phyloP scores from a whole-genome alignment of 1,139 yeast genomes.

The Pichia sp. region DNA sequence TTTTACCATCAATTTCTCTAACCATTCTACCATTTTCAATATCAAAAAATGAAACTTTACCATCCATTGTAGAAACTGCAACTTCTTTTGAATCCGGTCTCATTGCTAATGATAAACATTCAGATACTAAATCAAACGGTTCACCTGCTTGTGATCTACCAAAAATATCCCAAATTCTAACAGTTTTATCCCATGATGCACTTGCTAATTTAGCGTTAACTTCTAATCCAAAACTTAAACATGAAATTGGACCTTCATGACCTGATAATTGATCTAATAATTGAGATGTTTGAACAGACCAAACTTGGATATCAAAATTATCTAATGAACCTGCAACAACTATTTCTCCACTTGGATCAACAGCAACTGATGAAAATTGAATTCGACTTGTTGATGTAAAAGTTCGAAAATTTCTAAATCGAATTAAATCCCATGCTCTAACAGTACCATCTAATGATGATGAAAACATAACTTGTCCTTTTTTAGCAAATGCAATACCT shows the following conservation, averaged over 20 bases:
- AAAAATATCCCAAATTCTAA: constrained; percentile 88
- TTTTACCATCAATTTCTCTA: constrained; percentile 79
- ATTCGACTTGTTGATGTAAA: constrained; percentile 87
- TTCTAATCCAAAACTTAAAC: constrained; percentile 79
- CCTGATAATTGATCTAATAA: constrained; percentile 82
- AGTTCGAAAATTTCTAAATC: constrained; percentile 91
- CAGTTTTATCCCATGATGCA: constrained; percentile 95
- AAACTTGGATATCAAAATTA: constrained; percentile 82
- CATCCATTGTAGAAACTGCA: constrained; percentile 85
- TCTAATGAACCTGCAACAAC: constrained; percentile 94
- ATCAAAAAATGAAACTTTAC: constrained; percentile 80
- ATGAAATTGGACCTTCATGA: constrained; percentile 93
- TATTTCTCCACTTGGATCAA: constrained; percentile 95
- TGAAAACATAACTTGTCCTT: constrained; percentile 86
- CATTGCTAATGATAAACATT: constrained; percentile 77
- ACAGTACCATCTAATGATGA: constrained; percentile 95
- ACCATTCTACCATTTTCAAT: constrained; percentile 75
- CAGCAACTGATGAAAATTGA: constrained; percentile 85
- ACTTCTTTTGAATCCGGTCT: constrained; percentile 90
- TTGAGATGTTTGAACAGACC: constrained; percentile 98
- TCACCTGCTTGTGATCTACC: constrained; percentile 82
- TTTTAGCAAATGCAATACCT: constrained; percentile 76
- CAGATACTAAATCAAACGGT: constrained; percentile 80
- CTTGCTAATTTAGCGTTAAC: constrained; percentile 64
- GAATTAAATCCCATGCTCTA: constrained; percentile 90